These are phyloP conservation scores for Chenopodium album DNA, from an alignment of 148 eudicot species.

Conservation along the genomic window DNA sequence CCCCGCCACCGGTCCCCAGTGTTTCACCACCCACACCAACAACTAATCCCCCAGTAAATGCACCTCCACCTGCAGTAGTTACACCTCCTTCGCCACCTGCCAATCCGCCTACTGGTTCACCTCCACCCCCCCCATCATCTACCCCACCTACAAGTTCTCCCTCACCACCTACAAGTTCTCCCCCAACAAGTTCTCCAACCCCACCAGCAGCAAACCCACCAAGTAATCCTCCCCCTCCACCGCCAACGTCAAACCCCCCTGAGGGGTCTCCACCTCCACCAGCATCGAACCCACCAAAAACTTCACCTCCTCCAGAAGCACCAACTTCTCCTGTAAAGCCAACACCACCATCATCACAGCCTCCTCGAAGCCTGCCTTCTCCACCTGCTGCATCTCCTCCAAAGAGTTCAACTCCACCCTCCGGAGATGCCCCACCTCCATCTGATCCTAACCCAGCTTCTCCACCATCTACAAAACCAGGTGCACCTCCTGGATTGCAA, in stretches of 20 bases:
- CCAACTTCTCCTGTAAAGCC: constrained; percentile 28
- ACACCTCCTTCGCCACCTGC: constrained; percentile 29
- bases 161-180: constrained; percentile 7
- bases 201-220: constrained; percentile 40
- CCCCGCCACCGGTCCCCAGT: constrained; percentile 34
- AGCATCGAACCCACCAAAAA: constrained; percentile 26
- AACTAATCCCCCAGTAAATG: constrained; percentile 23
- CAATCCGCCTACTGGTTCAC: constrained; percentile 8
- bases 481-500: constrained; percentile 27
- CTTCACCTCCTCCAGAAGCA: constrained; percentile 35
- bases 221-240: constrained; percentile 29
- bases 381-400: constrained; percentile 39
- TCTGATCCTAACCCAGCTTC: constrained; percentile 32
- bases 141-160: constrained; percentile 33
- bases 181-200: constrained; percentile 28
- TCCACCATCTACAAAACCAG: constrained; percentile 26
- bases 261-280: constrained; percentile 33
- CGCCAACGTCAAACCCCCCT: constrained; percentile 29
- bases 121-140: constrained; percentile 20
- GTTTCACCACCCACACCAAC: constrained; percentile 32
- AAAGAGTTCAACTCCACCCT: constrained; percentile 25
- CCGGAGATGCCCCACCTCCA: constrained; percentile 23
- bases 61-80: constrained; percentile 32
- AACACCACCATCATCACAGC: constrained; percentile 27
- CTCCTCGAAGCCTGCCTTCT: constrained; percentile 38